Evolutionary conservation across 2,329 filamentous ascomycete genomes (phyloP).

Genomic region (Aureobasidium sp.): DNA sequence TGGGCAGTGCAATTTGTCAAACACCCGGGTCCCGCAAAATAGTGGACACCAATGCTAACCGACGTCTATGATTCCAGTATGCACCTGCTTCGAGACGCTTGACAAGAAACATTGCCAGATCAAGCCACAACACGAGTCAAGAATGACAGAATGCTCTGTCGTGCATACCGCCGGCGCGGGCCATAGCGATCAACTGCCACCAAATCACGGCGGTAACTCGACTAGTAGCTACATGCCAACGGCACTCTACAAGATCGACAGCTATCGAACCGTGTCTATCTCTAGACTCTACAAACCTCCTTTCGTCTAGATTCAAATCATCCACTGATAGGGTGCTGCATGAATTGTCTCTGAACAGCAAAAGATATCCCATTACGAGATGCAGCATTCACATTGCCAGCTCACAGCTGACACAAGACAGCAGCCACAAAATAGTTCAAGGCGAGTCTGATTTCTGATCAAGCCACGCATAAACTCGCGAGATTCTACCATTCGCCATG

Average conservation of each 20-base stretch:
- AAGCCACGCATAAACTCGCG: neutral
- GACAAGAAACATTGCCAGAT: no score
- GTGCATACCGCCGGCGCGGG: conserved; percentile 12
- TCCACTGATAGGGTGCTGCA: neutral
- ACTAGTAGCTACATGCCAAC: no score
- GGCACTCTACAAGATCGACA: conserved; percentile 13
- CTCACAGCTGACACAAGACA: neutral
- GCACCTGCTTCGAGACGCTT: neutral
- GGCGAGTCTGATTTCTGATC: neutral
- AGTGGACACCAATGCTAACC: no score
- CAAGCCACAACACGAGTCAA: neutral
- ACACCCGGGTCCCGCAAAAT: no score
- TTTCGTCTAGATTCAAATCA: neutral
- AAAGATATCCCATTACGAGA: neutral
- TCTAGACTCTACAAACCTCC: neutral
- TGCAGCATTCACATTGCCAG: neutral
- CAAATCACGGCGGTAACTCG: neutral
- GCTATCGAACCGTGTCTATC: neutral
- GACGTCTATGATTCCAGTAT: no score
- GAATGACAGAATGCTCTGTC: neutral
- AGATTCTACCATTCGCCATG: neutral
- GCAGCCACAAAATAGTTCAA: neutral
- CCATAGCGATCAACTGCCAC: conserved; percentile 5
- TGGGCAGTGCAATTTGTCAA: no score
- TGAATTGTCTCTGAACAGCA: neutral